Base-by-base conservation (phyloP, 2,329 filamentous ascomycete species). In the Penicillium capsulatum region DNA sequence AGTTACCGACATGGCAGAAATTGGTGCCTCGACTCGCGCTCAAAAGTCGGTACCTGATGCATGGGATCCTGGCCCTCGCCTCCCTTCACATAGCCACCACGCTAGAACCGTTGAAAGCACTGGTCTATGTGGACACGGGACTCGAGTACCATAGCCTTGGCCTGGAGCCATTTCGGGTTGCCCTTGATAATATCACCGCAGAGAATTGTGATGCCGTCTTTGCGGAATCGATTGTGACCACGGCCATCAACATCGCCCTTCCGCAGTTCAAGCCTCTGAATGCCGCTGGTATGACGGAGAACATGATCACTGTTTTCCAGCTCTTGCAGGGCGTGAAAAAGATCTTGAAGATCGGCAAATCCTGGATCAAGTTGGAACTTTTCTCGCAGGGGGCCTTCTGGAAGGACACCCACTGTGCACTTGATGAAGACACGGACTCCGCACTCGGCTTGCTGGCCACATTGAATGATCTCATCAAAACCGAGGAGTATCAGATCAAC, bases 341-440 rank as follows among this genome's bases (percentile, higher is more conserved):
- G 26, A 60, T 61, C 15, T 32, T 57, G 15, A 35, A 37, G 0
- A 40, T 56, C 15, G 49, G 53, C 7, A 38, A 44, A 3, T 40
- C 53, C 2, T 60, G 58, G 39, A 69, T 76, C 52, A 72, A 75
- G 38, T 68, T 70, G 14, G 71, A 70, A 62, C 57, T 76, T 0
- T 77, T 77, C 56, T 69, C 63, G 19, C 61, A 65, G 22, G 54
- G 58, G 0, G 57, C 57, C 10, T 76, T 74, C 47, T 77, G 73
- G 73, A 70, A 65, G 3, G 55, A 67, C n/a, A 63, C 64, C 1
- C 16, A 38, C 6, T 34, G 33, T 0, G 38, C 38, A 1, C 29
- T 59, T 2, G 58, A 58, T 11, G 11, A 31, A 0, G 49, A 54
- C 15, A 55, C 53, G 0, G 42, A 49, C 3, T 29, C 22, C 2